phyloP scores from a whole-genome alignment of 371 early-diverging fungal species.

The Mortierella sp. region DNA sequence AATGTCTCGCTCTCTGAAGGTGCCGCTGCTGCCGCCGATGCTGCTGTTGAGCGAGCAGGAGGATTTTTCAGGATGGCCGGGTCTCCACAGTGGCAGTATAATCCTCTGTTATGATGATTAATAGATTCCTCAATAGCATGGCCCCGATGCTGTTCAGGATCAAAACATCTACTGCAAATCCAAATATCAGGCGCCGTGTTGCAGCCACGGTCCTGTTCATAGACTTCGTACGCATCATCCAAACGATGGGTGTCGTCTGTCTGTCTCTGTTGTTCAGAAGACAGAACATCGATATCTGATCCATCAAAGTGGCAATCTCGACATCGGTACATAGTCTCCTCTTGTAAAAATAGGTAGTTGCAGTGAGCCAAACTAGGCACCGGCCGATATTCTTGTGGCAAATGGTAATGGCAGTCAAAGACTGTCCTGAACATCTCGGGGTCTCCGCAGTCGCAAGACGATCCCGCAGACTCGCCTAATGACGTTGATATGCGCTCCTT shows the following conservation, averaged over 20 bases:
- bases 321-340: constrained; percentile 34
- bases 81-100: constrained; percentile 46
- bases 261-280: too few species aligned
- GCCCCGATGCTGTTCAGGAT: constrained; percentile 17
- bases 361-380: constrained; percentile 32
- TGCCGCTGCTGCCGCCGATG: background rate
- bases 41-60: background rate
- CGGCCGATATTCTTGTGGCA: constrained; percentile 42
- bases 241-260: too few species aligned
- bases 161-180: constrained; percentile 44
- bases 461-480: background rate
- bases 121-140: constrained; percentile 15
- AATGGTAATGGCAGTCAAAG: constrained; percentile 43
- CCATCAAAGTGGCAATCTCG: constrained; percentile 19
- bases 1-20: background rate
- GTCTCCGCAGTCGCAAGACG: constrained; percentile 48
- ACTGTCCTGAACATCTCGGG: constrained; percentile 31
- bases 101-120: constrained; percentile 31
- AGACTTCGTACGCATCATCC: background rate
- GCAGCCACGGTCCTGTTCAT: background rate
- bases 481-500: background rate
- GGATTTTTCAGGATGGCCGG: background rate
- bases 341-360: constrained; percentile 26
- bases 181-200: constrained; percentile 15
- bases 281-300: too few species aligned